phyloP scores from a whole-genome alignment of 2,329 filamentous ascomycete species.

The Kalaharituber pfeilii region DNA sequence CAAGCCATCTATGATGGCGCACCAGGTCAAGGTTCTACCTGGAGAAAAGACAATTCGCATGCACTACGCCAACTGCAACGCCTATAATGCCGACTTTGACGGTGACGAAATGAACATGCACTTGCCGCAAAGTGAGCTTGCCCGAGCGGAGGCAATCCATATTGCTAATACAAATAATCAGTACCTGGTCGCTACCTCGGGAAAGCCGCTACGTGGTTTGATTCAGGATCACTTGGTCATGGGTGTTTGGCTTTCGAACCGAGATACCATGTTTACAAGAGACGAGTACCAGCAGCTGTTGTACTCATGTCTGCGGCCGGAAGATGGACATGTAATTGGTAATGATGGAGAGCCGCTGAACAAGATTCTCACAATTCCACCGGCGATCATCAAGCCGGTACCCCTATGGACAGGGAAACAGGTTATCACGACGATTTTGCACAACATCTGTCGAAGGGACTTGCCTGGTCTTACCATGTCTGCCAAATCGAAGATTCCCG shows the following conservation, averaged over 20 bases:
- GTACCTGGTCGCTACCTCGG: slow-evolving; percentile 83
- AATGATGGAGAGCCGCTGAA: slow-evolving; percentile 6
- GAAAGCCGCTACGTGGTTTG: slow-evolving; percentile 81
- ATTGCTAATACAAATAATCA: slow-evolving; percentile 95
- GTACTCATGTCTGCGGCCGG: slow-evolving; percentile 74
- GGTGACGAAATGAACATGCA: slow-evolving; percentile 99
- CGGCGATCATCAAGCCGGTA: slow-evolving; percentile 64
- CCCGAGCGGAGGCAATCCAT: slow-evolving; percentile 76
- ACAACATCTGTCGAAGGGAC: slow-evolving; percentile 68
- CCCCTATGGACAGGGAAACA: slow-evolving; percentile 92
- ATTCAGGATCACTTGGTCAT: slow-evolving; percentile 98
- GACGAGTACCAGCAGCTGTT: slow-evolving; percentile 87
- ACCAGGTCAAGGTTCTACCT: slow-evolving; percentile 75
- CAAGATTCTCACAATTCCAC: slow-evolving; percentile 61
- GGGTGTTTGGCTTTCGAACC: slow-evolving; percentile 73
- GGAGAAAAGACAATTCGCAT: slow-evolving; percentile 96
- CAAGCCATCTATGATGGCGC: slow-evolving; percentile 98
- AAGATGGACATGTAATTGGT: slow-evolving; percentile 70
- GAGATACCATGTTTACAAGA: slow-evolving; percentile 76
- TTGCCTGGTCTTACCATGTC: slow-evolving; percentile 40
- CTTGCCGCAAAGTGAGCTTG: slow-evolving; percentile 92
- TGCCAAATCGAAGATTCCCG: slow-evolving; percentile 53
- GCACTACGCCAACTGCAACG: slow-evolving; percentile 99
- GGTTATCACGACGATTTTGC: slow-evolving; percentile 76
- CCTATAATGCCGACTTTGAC: slow-evolving; percentile 98